Conservation (phyloP, 1,139 yeast genomes). For the Nakaseomyces nivariensis region DNA sequence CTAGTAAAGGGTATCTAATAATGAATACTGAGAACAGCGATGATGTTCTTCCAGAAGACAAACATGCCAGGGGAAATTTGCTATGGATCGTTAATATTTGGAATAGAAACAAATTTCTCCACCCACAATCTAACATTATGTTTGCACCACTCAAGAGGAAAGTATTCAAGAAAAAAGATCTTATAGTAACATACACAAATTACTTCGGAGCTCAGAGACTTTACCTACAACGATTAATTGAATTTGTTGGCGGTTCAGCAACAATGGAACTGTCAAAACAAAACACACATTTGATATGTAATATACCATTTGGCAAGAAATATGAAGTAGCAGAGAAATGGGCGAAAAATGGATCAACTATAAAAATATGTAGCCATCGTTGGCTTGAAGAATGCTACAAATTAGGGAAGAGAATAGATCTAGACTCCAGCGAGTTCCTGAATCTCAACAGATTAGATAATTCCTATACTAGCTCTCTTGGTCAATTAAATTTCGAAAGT, state of each 20-base stretch:
- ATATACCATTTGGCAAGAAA: slow-evolving; percentile 61
- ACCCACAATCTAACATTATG: slow-evolving; percentile 49
- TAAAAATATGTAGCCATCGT: slow-evolving; percentile 49
- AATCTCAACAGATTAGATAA: slow-evolving; percentile 5
- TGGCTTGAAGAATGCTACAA: slow-evolving; percentile 72
- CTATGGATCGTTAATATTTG: slow-evolving; percentile 68
- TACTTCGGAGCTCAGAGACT: slow-evolving; percentile 77
- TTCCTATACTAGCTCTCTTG: slow-evolving; percentile 3
- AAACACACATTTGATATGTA: slow-evolving; percentile 67
- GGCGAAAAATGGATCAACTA: slow-evolving; percentile 35
- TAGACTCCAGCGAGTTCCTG: slow-evolving; percentile 5
- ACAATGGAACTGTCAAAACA: slow-evolving; percentile 58
- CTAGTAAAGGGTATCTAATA: slow-evolving; percentile 40
- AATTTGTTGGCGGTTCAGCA: slow-evolving; percentile 65
- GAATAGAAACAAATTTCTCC: slow-evolving; percentile 44
- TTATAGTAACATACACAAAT: slow-evolving; percentile 60
- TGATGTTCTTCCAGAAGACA: slow-evolving; percentile 29
- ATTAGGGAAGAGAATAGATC: slow-evolving; percentile 11
- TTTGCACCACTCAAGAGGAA: slow-evolving; percentile 47
- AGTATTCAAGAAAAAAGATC: slow-evolving; percentile 42
- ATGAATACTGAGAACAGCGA: slow-evolving; percentile 28
- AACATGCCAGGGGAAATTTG: slow-evolving; percentile 48
- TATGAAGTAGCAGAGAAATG: slow-evolving; percentile 61
- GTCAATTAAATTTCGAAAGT: slow-evolving; percentile 2
- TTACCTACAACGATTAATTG: slow-evolving; percentile 57